Evolutionary conservation across 306 rosid genomes (phyloP), one percentile per base, ranked within the genome.

Genomic region (Begonia loranthoides): DNA sequence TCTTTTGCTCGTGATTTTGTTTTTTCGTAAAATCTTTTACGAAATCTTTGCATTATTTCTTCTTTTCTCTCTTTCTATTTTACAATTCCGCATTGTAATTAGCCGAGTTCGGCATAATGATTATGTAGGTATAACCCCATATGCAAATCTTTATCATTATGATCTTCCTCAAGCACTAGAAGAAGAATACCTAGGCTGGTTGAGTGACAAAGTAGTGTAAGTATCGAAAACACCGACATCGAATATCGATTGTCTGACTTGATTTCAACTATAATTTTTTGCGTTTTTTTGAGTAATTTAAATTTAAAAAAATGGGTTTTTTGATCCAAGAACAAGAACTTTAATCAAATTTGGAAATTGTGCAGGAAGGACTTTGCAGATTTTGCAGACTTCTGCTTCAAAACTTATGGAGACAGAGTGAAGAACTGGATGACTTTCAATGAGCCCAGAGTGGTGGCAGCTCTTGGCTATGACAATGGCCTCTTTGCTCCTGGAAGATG

Each of bases 361-460:
- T n/a, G 11, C 80, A 89, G 97, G 77, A 78, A 89, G 60, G 95
- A 89, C 53, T 89, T 67, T 57, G 95, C 97, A 0, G 90, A 85
- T 53, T 89, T 69, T 64, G 97, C 95, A 15, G 97, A 89, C 1
- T 89, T 89, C 41, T 85, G 97, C 57, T 89, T 89, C 79, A 89
- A 85, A 81, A 74, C 78, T 10, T 89, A 73, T 52, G 97, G 95
- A 47, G 97, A 82, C 59, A 75, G 95, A 74, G 94, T 89, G 21
- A 85, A 85, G 81, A 82, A 89, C 13, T 89, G 95, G 97, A 79
- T 85, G 94, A 85, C 97, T 5, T 89, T 82, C 22, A 89, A 85
- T 16, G 97, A 85, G 61, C 95, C 97, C 0, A 69, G 94, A 60
- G 95, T 90, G 0, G 81, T 80, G 46, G 94, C 97, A 65, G 90